A percentile compares a stretch with the other conserved stretches of the same genome.
phyloP scores from a whole-genome alignment of 139 green algal species.

The Asterochloris sp. region DNA sequence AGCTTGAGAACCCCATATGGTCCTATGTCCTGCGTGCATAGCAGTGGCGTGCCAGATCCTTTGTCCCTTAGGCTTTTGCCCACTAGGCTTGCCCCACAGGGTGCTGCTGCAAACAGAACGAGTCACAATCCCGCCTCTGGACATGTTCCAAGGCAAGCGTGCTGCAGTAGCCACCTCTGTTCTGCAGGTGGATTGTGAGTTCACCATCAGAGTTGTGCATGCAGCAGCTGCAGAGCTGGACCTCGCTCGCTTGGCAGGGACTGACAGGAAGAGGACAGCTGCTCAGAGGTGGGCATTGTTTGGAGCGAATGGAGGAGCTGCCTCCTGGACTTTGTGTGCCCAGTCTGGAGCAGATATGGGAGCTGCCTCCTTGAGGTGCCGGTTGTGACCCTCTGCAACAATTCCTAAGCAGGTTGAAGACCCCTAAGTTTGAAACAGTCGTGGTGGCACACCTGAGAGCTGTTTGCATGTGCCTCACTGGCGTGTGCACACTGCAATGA shows the following conservation, averaged over 20 bases:
- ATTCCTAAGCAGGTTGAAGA: too few relatives aligned
- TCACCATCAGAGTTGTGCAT: constrained; percentile 51
- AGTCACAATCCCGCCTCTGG: not conserved
- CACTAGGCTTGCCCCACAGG: too few relatives aligned
- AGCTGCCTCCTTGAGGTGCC: not conserved
- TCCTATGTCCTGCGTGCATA: too few relatives aligned
- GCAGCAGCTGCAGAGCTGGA: constrained; percentile 34
- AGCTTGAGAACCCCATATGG: too few relatives aligned
- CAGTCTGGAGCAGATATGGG: not conserved
- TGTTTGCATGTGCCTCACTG: too few relatives aligned
- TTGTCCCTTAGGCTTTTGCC: too few relatives aligned
- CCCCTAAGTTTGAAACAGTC: too few relatives aligned
- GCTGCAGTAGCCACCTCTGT: not conserved
- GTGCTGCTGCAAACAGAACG: not conserved
- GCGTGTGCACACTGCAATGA: too few relatives aligned
- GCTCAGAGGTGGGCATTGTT: not conserved
- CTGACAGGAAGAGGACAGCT: not conserved
- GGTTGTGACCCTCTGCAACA: too few relatives aligned
- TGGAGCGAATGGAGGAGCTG: not conserved
- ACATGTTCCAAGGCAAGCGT: not conserved
- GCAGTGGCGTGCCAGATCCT: too few relatives aligned
- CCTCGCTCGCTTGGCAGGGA: not conserved
- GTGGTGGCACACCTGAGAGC: too few relatives aligned
- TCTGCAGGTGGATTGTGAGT: constrained; percentile 50
- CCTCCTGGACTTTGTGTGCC: not conserved